Base-by-base conservation (phyloP, 2,329 filamentous ascomycete species). In the Tolypocladium ovalisporum region DNA sequence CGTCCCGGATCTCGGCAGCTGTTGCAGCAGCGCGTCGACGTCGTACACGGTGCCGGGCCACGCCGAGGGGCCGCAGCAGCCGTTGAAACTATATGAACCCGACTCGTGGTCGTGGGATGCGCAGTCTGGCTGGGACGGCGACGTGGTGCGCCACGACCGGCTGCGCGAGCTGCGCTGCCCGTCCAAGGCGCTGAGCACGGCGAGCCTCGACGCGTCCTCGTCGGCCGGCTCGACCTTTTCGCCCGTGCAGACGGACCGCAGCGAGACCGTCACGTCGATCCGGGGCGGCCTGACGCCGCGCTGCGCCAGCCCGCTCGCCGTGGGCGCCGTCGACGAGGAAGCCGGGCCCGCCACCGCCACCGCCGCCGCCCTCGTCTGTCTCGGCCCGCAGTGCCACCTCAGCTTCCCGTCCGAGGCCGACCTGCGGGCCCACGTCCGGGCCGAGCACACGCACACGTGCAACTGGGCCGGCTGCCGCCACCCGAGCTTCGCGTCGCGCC, bases 381-480 rank as follows among this genome's bases (percentile, higher is more conserved):
- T 69, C 13, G 66, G 62, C 1, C 68, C 63, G 27, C 62, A 62
- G 15, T 71, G 68, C 57, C 58, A 64, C 27, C 60, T 60, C 40
- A 59, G 59, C 4, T 70, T 69, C 47, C 57, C 59, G 35, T 60
- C 56, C 32, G 62, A 64, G n/a, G 52, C 59, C 13, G 64, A 66
- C 3, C 63, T 70, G 27, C 59, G 62, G 3, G 57, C 53, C 6
- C 66, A 70, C 44, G 61, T 66, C 54, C 61, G 61, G 52, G 61
- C 66, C 27, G 62, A 58, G 19, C 67, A 73, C 56, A 64, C 63
- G 1, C 65, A 75, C 57, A 62, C 67, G 1, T 78, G 75, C 60
- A 69, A 70, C 55, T 78, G 75, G 75, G 67, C 66, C 2, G 64
- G 66, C 27, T 78, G 75, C 44, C 58, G 63, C 1, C 67, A 68